Evolutionary conservation across 2,329 filamentous ascomycete genomes (phyloP).

Genomic region (Coniochaeta sp.): DNA sequence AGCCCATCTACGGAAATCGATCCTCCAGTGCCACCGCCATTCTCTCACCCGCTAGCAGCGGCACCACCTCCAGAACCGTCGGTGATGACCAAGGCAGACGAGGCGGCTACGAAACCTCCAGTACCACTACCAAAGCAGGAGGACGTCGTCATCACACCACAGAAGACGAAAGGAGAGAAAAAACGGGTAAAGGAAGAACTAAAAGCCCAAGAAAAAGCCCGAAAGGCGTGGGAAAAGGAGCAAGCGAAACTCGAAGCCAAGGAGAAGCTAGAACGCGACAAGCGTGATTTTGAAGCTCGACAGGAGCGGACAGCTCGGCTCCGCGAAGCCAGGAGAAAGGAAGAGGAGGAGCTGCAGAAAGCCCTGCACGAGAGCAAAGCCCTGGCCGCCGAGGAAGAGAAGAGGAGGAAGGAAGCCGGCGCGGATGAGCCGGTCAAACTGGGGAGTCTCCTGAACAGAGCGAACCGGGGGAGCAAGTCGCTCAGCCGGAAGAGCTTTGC

Average conservation of each 20-base stretch:
- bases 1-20: slow-evolving; percentile 9
- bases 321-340: slow-evolving; percentile 37
- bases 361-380: slow-evolving; percentile 61
- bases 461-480: slow-evolving; percentile 68
- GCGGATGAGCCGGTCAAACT: slow-evolving; percentile 6
- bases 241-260: slow-evolving; percentile 28
- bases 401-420: slow-evolving; percentile 28
- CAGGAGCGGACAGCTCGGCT: slow-evolving; percentile 16
- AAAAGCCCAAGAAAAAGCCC: slow-evolving; percentile 43
- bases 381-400: slow-evolving; percentile 45
- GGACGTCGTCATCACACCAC: background rate
- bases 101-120: slow-evolving; percentile 12
- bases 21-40: slow-evolving; percentile 10
- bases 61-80: slow-evolving; percentile 19
- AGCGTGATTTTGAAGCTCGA: background rate
- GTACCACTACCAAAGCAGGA: background rate
- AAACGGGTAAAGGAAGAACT: slow-evolving; percentile 63
- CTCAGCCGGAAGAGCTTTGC: slow-evolving; percentile 69
- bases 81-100: slow-evolving; percentile 14
- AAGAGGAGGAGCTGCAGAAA: slow-evolving; percentile 54
- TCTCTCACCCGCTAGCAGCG: slow-evolving; percentile 18
- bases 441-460: slow-evolving; percentile 50
- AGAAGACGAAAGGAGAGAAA: slow-evolving; percentile 51
- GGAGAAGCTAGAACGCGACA: slow-evolving; percentile 24
- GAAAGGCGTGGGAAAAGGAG: slow-evolving; percentile 35